phyloP scores from a whole-genome alignment of 1,284 basidiomycete species.

The Blastosporella zonata region DNA sequence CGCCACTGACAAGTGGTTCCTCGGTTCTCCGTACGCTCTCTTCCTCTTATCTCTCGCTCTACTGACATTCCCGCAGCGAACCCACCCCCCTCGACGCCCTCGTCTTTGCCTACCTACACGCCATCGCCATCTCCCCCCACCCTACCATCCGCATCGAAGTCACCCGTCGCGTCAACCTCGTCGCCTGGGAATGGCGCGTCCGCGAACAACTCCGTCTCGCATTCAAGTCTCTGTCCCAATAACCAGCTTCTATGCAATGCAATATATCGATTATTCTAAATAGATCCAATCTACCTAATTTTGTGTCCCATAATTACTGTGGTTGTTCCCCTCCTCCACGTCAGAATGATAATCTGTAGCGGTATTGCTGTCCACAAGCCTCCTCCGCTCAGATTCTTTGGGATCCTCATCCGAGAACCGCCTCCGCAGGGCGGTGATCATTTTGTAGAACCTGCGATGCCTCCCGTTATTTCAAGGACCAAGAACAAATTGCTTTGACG shows the following conservation, averaged over 20 bases:
- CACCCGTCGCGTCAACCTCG: conserved; percentile 66
- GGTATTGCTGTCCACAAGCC: conserved; percentile 10
- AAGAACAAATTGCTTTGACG: conserved; percentile 21
- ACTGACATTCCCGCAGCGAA: conserved; percentile 36
- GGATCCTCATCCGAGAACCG: conserved; percentile 36
- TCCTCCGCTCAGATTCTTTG: conserved; percentile 4
- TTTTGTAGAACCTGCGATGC: conserved; percentile 58
- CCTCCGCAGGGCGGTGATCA: conserved; percentile 57
- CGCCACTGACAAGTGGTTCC: conserved; percentile 73
- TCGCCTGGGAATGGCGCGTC: conserved; percentile 72
- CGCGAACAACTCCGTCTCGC: conserved; percentile 54
- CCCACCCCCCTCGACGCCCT: conserved; percentile 78
- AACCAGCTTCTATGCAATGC: no score
- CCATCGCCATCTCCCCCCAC: conserved; percentile 52
- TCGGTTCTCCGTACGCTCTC: conserved; percentile 60
- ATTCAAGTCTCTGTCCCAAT: conserved; percentile 31
- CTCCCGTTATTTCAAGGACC: neutral
- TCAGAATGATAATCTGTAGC: neutral
- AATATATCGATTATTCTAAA: no score
- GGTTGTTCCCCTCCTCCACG: conserved; percentile 4
- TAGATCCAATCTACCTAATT: conserved; percentile 1
- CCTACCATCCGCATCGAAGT: conserved; percentile 55
- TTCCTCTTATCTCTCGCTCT: neutral
- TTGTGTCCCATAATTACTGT: neutral
- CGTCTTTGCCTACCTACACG: conserved; percentile 73